Evolutionary conservation across 768 basidiomycete genomes (phyloP), one percentile per base, ranked within the genome.

Genomic region (Crepidotus variabilis): DNA sequence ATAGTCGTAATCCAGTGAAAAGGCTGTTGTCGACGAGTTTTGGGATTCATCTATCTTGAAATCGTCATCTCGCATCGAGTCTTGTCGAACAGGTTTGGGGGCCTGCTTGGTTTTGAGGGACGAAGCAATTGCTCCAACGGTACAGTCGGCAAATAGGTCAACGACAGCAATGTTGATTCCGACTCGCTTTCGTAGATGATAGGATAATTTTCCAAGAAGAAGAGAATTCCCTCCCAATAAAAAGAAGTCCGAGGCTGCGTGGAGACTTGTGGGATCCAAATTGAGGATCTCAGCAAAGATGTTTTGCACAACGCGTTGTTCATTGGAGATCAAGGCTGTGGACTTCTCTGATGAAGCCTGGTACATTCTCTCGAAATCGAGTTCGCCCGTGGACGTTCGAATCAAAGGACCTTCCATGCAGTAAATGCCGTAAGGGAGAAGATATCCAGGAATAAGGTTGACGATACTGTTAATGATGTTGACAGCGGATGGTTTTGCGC

Each of bases 211-310:
- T n/a, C 78, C 78, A 11, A 79, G 71, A 9, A 79, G 68, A 0
- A 78, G 64, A 2, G 78, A 79, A 59, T 71, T 76, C n/a, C 76
- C 76, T 35, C 76, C 76, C 23, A 78, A 62, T 0, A 77, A 56
- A 61, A 78, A 78, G 61, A 78, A 78, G 55, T 78, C 76, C 4
- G 75, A 73, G n/a, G 70, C 66, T 46, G 60, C 52, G 6, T 59
- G 63, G 24, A 77, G 67, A 50, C 63, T 61, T 8, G 58, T 57
- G 7, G 69, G 56, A 20, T 75, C 72, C 50, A 71, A 51, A 16
- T 61, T 52, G 1, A 78, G 63, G 18, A 76, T 58, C 23, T 68
- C 65, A 6, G 72, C 68, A 24, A 78, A 57, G 49, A 77, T 69
- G 39, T 73, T 70, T 8, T 75, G 67, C n/a, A 77, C 69, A 10